Base-by-base conservation (phyloP, 1,139 yeast species). In the Candida sanyaensis region DNA sequence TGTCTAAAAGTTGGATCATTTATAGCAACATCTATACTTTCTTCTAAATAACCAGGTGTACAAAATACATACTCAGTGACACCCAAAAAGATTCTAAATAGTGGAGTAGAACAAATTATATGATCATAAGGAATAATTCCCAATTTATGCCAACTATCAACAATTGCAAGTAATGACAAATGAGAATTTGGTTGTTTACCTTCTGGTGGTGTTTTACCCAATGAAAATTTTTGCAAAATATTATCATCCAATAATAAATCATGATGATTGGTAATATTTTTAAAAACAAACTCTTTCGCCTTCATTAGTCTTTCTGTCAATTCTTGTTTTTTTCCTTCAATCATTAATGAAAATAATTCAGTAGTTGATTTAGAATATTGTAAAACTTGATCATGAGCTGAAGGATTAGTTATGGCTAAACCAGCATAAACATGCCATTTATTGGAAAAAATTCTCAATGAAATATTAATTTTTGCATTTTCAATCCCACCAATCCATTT, bases 341-440 rank as follows among this genome's bases (percentile, higher is more conserved):
- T 79, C 89, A 92, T 90, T 57, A 93, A 68, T 31, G 92, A 82
- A 64, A 87, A 92, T 42, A 93, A 71, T 47, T 88, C 96, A 0
- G 96, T 86, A 1, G 88, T 86, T 1, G 96, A 88, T 43, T 82
- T 79, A 2, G 98, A 88, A 63, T 92, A 93, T 64, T 92, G 98
- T 51, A 89, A 75, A 21, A 95, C 87, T 66, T 93, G 99, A 37
- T 79, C 81, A 61, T 92, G 97, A 0, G 99, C 98, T 28, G 93
- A 82, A 0, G 97, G 97, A 62, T 93, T 93, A 3, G 97, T 88
- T 52, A 93, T 92, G 9, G 98, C 97, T 58, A 93, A 75, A 0
- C 99, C 99, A 5, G 99, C 99, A 63, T 93, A 93, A 24, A 93
- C 99, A 62, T 93, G 99, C 96, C 97, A 93, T 66, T 92, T 91